Base-by-base conservation (phyloP, 305 asterid species). In the Rubia peregrina region DNA sequence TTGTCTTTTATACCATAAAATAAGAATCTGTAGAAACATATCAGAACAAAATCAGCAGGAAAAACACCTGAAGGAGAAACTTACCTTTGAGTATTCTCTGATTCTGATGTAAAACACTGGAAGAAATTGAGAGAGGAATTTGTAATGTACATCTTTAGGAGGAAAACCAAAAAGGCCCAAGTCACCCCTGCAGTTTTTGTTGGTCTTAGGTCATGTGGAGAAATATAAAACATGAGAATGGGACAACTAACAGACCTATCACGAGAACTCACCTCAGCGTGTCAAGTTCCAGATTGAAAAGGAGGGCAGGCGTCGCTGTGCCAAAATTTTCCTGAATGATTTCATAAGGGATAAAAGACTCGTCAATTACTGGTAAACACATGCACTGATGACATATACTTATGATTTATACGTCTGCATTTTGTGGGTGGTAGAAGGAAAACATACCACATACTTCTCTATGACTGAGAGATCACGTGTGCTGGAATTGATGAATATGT, bases 261-360 rank as follows among this genome's bases (percentile, higher is more conserved):
- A 69, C 55, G 66, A 62, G 72, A 72, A 64, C 68, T 62, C 81
- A 94, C 99, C 99, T 89, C 69, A 94, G 77, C 3, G 98, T 94
- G 82, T 94, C 98, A 22, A 94, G 95, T 76, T 94, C 99, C 80
- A 94, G 89, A 84, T 94, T 94, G 65, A 94, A 94, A 83, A 94
- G 96, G 77, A 94, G 84, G 55, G 90, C 70, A 22, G 99, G 97
- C 56, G 86, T 80, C 65, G 96, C 83, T 63, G 80, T 60, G 74
- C 93, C 97, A 83, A 86, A 88, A 9, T 79, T 86, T 66, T 90
- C 99, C 99, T 94, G 90, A 81, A 79, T 67, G 57, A 16, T 22
- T 30, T 40, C 56, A 64, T 67, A 66, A 44, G 33, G 43, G 17
- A 61, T 10, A 24, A 36, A 22, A 48, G 65, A 53, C 61, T 16